Conservation (phyloP, 2,329 filamentous ascomycete species). For the Colletotrichum tropicicola region DNA sequence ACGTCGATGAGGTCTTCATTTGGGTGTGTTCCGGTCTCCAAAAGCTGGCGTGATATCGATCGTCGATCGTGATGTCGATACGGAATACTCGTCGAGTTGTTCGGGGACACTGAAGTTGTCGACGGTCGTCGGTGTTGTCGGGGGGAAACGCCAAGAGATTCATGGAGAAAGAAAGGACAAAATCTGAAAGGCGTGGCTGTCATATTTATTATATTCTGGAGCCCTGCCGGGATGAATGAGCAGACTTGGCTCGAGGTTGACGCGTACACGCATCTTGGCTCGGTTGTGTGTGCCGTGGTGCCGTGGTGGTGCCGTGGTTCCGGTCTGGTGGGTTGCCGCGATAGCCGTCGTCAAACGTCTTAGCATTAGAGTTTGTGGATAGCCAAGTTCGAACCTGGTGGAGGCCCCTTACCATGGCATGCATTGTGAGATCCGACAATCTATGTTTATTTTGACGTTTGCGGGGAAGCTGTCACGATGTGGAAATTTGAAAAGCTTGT, state of each 20-base stretch:
- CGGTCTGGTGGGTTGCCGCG: constrained; percentile 9
- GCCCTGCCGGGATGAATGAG: not conserved
- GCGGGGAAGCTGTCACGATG: not conserved
- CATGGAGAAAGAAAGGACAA: no score
- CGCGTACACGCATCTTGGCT: constrained; percentile 15
- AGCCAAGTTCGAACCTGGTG: not conserved
- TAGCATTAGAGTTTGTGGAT: constrained; percentile 6
- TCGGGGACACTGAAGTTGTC: no score
- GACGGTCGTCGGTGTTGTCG: no score
- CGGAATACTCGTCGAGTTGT: no score
- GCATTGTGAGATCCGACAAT: not conserved
- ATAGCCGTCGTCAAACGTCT: constrained; percentile 10
- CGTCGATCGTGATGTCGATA: no score
- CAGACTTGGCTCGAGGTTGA: constrained; percentile 8
- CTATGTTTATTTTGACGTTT: constrained; percentile 6
- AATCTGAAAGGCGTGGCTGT: no score
- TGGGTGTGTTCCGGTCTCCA: no score
- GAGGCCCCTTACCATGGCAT: not conserved
- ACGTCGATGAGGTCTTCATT: no score
- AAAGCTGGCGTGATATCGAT: no score
- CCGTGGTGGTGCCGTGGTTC: constrained; percentile 14
- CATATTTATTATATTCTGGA: not conserved
- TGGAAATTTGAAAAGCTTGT: not conserved
- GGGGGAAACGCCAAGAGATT: no score
- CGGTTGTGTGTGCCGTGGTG: constrained; percentile 22